Percentiles rank a stretch among this genome's conserved stretches.
These are phyloP conservation scores for Prunus mume DNA, from an alignment of 306 rosid species.

Conservation along the genomic window DNA sequence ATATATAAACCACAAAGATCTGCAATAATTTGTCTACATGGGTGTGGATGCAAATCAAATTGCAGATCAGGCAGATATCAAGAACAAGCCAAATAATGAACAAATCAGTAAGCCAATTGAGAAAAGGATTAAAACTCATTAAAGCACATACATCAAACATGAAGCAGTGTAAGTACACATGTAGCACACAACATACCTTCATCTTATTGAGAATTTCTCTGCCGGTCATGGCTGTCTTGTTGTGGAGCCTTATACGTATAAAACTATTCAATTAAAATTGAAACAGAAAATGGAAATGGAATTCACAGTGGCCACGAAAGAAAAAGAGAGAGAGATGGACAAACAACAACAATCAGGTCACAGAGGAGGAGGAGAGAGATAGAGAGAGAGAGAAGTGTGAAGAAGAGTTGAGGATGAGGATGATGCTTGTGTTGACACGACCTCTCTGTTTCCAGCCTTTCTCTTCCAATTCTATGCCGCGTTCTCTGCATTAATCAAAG, in stretches of 20 bases:
- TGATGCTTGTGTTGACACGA: constrained; percentile 43
- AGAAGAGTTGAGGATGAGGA: constrained; percentile 27
- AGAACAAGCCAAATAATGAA: background rate
- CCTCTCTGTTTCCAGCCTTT: background rate
- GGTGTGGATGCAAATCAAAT: background rate
- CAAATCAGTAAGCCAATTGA: background rate
- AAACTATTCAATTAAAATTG: background rate
- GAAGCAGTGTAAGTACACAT: background rate
- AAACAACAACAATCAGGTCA: background rate
- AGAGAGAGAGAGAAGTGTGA: constrained; percentile 22
- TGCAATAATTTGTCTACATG: background rate
- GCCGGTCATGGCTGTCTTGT: constrained; percentile 48
- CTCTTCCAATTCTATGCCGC: constrained; percentile 28
- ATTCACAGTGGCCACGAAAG: constrained; percentile 16
- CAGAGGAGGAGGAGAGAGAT: background rate
- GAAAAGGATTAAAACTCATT: background rate
- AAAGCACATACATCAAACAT: background rate
- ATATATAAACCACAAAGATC: background rate
- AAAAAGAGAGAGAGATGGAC: background rate
- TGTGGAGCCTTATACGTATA: constrained; percentile 7
- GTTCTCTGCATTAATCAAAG: constrained; percentile 23
- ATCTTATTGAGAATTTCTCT: constrained; percentile 72
- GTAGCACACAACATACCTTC: constrained; percentile 49
- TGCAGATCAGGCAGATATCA: background rate
- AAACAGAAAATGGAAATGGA: background rate